These are phyloP conservation scores for Talaromyces stipitatus DNA, from an alignment of 495 filamentous ascomycete genomes.

Conservation along the genomic window DNA sequence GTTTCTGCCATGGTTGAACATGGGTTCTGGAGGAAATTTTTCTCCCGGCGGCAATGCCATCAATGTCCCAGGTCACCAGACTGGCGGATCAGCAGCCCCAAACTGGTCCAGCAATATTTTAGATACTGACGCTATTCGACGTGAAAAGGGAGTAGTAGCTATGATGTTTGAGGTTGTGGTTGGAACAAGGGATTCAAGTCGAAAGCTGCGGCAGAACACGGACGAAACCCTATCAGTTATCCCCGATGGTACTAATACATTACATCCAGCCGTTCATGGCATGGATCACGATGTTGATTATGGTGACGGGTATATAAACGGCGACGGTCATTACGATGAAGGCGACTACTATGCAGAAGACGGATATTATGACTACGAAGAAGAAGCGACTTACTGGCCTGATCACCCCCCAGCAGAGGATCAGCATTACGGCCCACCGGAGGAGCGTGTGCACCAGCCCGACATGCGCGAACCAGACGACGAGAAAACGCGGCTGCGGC, in stretches of 20 bases:
- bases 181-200: constrained; percentile 53
- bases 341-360: constrained; percentile 18
- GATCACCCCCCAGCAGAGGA: constrained; percentile 21
- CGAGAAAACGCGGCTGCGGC: constrained; percentile 62
- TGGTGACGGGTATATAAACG: background rate
- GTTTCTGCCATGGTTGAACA: constrained; percentile 49
- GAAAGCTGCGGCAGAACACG: constrained; percentile 45
- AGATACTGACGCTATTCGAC: constrained; percentile 79
- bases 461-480: constrained; percentile 48
- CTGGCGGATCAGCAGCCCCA: constrained; percentile 29
- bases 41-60: constrained; percentile 41
- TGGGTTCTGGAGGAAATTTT: constrained; percentile 39
- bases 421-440: constrained; percentile 19
- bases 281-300: background rate
- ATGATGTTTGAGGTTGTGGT: constrained; percentile 13
- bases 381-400: constrained; percentile 29
- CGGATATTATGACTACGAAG: constrained; percentile 28
- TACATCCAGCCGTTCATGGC: constrained; percentile 2
- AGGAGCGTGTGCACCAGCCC: constrained; percentile 43
- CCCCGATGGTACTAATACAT: background rate
- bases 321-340: constrained; percentile 16
- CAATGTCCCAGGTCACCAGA: constrained; percentile 30
- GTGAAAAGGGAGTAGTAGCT: constrained; percentile 81
- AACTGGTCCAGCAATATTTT: constrained; percentile 69
- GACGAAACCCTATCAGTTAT: constrained; percentile 11